Percentiles rank a stretch among this genome's conserved stretches.
These are phyloP conservation scores for Diaporthe humulicola DNA, from an alignment of 2,329 filamentous ascomycete species.

Conservation along the genomic window DNA sequence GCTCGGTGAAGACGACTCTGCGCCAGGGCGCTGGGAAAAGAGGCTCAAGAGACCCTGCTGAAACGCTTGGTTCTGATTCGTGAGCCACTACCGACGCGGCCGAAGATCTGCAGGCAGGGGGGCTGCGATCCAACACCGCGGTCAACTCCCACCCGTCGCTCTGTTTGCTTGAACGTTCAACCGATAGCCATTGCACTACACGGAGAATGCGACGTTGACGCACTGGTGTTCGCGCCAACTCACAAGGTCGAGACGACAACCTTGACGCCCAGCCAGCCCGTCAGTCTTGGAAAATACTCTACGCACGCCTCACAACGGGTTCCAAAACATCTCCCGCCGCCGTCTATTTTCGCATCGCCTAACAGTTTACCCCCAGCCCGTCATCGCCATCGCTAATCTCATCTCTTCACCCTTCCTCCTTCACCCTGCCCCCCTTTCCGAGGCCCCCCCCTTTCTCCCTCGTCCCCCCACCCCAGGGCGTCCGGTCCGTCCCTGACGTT, in stretches of 20 bases:
- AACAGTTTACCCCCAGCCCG: neutral
- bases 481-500: constrained; percentile 28
- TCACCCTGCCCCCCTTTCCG: neutral
- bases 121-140: neutral
- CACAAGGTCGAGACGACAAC: constrained; percentile 9
- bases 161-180: neutral
- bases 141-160: neutral
- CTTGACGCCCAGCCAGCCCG: constrained; percentile 23
- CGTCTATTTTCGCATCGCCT: constrained; percentile 14
- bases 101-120: constrained; percentile 28
- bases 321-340: constrained; percentile 19
- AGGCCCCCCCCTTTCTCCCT: neutral
- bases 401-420: constrained; percentile 14
- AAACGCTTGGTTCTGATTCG: constrained; percentile 31
- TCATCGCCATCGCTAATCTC: constrained; percentile 4
- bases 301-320: constrained; percentile 1
- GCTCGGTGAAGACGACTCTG: neutral
- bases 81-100: constrained; percentile 10
- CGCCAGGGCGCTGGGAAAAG: constrained; percentile 9
- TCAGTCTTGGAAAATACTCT: constrained; percentile 2
- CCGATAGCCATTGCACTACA: neutral
- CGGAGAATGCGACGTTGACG: neutral
- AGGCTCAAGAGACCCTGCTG: constrained; percentile 32
- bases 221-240: neutral
- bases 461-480: constrained; percentile 16